Evolutionary conservation across 2,329 filamentous ascomycete genomes (phyloP).

Genomic region (Fusarium pseudoanthophilum): DNA sequence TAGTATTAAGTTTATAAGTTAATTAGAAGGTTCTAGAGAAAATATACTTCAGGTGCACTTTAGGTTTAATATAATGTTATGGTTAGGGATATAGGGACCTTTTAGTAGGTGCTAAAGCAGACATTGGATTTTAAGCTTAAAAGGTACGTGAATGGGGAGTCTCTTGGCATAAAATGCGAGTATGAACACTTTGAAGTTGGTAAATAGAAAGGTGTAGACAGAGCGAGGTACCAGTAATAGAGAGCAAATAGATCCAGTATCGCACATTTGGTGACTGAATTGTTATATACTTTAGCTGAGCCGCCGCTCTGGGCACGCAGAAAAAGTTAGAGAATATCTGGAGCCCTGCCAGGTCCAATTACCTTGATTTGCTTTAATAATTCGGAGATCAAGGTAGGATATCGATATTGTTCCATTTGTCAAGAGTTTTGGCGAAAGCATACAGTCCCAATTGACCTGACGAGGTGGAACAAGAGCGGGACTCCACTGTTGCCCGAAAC

Average conservation of each 20-base stretch:
- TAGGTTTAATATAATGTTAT: no score
- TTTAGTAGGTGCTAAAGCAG: not conserved
- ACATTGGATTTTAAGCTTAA: not conserved
- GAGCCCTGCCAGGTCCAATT: not conserved
- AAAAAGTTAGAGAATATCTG: not conserved
- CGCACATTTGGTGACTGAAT: no score
- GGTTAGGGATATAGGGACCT: not conserved
- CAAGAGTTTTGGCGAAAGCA: not conserved
- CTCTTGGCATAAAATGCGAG: not conserved
- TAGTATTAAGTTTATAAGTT: no score
- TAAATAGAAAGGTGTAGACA: not conserved
- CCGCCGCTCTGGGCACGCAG: not conserved
- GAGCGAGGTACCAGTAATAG: fast-evolving
- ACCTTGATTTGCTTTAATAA: fast-evolving
- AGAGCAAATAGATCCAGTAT: not conserved
- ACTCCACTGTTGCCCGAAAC: slow-evolving; percentile 21
- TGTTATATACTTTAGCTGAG: not conserved
- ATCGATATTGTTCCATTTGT: not conserved
- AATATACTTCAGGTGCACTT: no score
- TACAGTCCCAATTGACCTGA: not conserved
- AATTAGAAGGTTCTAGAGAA: no score
- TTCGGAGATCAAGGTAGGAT: fast-evolving
- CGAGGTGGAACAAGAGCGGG: not conserved
- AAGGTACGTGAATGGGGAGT: not conserved
- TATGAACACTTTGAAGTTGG: fast-evolving